Evolutionary conservation across 345 rosid genomes (phyloP).

Genomic region (Turritis glabra): DNA sequence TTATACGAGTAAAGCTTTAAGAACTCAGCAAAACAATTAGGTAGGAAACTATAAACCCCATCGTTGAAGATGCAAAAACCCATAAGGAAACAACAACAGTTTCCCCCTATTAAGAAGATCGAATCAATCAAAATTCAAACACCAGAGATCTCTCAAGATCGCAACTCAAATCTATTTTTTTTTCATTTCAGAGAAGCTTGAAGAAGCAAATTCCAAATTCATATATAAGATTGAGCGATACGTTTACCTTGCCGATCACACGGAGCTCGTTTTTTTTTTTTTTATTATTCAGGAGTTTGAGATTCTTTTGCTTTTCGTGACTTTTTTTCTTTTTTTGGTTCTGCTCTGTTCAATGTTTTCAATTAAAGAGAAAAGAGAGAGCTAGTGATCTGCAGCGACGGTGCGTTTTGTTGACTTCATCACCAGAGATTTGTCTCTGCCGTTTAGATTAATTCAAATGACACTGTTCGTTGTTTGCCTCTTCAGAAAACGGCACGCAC

Average conservation of each 20-base stretch:
- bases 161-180: conserved; percentile 4
- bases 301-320: conserved; percentile 10
- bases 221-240: neutral
- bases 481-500: neutral
- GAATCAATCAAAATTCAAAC: neutral
- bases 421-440: neutral
- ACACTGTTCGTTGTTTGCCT: conserved; percentile 13
- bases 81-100: neutral
- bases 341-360: conserved; percentile 22
- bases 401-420: conserved; percentile 40
- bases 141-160: neutral
- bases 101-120: neutral
- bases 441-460: conserved; percentile 7
- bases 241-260: conserved; percentile 27
- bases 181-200: too few relatives aligned
- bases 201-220: neutral
- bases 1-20: neutral
- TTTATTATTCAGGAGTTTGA: conserved; percentile 15
- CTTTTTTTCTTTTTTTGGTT: too few relatives aligned
- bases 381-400: conserved; percentile 33
- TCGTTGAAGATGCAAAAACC: conserved; percentile 11
- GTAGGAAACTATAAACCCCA: conserved; percentile 14
- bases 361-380: neutral
- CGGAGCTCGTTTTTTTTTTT: conserved; percentile 7
- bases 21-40: neutral